These are phyloP conservation scores for Priceomyces medius DNA, from an alignment of 805 yeast species.

Conservation along the genomic window DNA sequence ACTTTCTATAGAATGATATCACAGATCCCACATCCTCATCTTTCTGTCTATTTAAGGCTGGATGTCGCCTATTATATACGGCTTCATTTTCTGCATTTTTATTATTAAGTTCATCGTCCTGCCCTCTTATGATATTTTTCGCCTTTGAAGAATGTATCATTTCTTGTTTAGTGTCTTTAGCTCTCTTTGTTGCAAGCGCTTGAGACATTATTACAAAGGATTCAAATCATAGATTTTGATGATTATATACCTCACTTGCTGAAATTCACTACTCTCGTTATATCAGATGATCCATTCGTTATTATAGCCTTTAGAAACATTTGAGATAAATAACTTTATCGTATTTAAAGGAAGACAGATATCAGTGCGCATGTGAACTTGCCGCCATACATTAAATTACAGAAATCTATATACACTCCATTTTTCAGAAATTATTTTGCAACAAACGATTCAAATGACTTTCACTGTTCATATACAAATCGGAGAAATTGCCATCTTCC, in stretches of 20 bases:
- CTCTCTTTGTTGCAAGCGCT: not conserved
- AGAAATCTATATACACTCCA: not conserved
- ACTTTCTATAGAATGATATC: conserved; percentile 3
- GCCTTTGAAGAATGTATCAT: not conserved
- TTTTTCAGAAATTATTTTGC: conserved; percentile 22
- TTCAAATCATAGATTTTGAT: not conserved
- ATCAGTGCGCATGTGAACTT: conserved; percentile 1
- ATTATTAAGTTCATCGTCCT: too few relatives aligned
- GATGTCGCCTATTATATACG: too few relatives aligned
- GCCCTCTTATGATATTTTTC: too few relatives aligned
- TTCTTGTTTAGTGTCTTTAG: not conserved
- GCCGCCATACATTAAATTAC: not conserved
- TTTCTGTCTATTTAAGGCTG: too few relatives aligned
- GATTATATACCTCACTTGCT: not conserved
- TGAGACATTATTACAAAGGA: not conserved
- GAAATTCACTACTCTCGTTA: not conserved
- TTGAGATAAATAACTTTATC: too few relatives aligned
- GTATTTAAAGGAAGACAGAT: not conserved
- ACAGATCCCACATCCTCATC: conserved; percentile 1
- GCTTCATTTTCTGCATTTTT: too few relatives aligned
- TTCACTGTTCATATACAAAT: conserved; percentile 23
- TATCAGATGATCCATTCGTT: not conserved
- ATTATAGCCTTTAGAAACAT: too few relatives aligned
- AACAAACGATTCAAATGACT: conserved; percentile 38
- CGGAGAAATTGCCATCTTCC: conserved; percentile 48